A percentile compares a stretch with the other conserved stretches of the same genome.
phyloP scores from a whole-genome alignment of 2,329 filamentous ascomycete species.

The Diaporthe vaccinii region DNA sequence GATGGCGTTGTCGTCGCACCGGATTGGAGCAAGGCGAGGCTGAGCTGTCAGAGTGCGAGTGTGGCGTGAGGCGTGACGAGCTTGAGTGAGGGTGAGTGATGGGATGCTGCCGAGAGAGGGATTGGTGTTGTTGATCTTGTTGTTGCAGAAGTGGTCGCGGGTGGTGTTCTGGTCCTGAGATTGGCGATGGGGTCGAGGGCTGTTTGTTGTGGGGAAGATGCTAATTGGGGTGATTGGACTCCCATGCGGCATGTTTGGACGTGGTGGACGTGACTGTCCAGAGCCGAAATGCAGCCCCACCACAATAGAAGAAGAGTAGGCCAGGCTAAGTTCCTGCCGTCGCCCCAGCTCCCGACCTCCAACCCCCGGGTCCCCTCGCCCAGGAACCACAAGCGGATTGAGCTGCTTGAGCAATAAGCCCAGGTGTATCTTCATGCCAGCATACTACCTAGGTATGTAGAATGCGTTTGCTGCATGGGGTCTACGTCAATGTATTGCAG shows the following conservation, averaged over 20 bases:
- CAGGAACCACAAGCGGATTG: not conserved
- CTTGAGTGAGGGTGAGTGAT: not conserved
- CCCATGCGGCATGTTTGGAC: constrained; percentile 7
- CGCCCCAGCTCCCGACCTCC: not conserved
- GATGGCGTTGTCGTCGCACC: not conserved
- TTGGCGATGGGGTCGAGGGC: constrained; percentile 26
- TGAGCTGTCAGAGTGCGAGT: not conserved
- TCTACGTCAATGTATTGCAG: not conserved
- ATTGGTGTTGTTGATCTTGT: constrained; percentile 32
- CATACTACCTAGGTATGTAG: too few relatives aligned
- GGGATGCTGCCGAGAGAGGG: constrained; percentile 12
- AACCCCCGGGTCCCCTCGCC: too few relatives aligned
- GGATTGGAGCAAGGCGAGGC: not conserved
- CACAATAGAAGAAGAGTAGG: not conserved
- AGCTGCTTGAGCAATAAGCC: not conserved
- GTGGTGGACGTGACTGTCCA: constrained; percentile 14
- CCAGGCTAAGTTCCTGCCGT: constrained; percentile 16
- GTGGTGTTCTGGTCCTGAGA: constrained; percentile 22
- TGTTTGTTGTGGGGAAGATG: constrained; percentile 28
- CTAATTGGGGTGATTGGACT: constrained; percentile 20
- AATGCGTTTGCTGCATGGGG: not conserved
- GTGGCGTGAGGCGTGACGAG: not conserved
- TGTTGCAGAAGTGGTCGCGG: constrained; percentile 36
- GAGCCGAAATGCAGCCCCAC: constrained; percentile 18
- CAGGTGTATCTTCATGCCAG: not conserved